A percentile compares a stretch with the other conserved stretches of the same genome.
phyloP scores from a whole-genome alignment of 208 protist genomes.

The Zelonia costaricensis region DNA sequence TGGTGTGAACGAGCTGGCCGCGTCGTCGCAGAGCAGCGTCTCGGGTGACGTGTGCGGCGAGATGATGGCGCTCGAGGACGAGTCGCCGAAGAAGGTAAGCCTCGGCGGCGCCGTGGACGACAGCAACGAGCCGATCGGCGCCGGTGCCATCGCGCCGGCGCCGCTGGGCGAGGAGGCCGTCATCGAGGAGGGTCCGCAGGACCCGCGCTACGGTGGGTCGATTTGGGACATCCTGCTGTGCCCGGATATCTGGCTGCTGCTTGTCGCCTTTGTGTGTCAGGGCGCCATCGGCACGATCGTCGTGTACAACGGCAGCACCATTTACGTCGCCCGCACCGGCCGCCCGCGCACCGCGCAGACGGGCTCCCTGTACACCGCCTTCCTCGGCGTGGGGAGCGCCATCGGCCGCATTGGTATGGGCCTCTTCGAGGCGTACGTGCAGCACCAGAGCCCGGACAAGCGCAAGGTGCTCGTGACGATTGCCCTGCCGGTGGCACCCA shows the following conservation, averaged over 20 bases:
- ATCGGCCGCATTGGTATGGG: conserved; percentile 59
- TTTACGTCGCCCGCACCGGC: conserved; percentile 63
- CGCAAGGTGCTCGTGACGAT: conserved; percentile 53
- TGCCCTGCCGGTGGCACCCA: conserved; percentile 41
- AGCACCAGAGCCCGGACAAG: conserved; percentile 50
- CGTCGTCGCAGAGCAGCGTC: conserved; percentile 1
- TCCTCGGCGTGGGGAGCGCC: conserved; percentile 62
- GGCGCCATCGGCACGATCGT: conserved; percentile 55
- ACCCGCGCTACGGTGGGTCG: conserved; percentile 56
- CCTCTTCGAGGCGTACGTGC: conserved; percentile 67
- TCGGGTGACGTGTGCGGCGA: conserved; percentile 9
- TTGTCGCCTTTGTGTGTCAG: conserved; percentile 56
- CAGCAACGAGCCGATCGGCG: conserved; percentile 10
- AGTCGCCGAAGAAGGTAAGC: neutral
- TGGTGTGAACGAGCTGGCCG: conserved; percentile 46
- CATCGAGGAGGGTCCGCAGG: conserved; percentile 39
- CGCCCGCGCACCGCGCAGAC: conserved; percentile 31
- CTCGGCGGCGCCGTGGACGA: neutral
- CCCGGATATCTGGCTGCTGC: conserved; percentile 56
- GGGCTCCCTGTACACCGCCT: conserved; percentile 65
- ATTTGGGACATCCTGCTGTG: conserved; percentile 35
- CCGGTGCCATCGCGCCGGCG: neutral
- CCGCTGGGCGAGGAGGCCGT: neutral
- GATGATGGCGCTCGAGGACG: neutral
- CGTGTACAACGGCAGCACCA: conserved; percentile 67